Base-by-base conservation (phyloP, 177 flowering plant species). In the Vitis hybrid region DNA sequence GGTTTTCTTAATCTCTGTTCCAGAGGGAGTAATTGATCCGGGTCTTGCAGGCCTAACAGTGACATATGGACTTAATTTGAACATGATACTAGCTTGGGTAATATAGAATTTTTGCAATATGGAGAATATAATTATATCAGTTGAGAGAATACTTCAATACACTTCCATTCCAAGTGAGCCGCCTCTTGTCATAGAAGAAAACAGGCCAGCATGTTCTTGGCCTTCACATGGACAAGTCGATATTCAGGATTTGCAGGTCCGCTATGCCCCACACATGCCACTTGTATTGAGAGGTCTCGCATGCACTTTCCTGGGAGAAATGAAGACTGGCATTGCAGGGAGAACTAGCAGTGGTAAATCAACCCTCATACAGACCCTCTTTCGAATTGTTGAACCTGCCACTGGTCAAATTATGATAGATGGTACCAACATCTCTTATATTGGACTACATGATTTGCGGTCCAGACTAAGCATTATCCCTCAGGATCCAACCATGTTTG, bases 321-420 rank as follows among this genome's bases (percentile, higher is more conserved):
- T 69, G 81, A 91, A 85, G 74, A 85, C 89, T 60, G 97, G 97
- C 15, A 87, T 91, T 70, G 93, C 87, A 11, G 97, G 97, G 15
- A 81, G 97, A 73, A 90, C 97, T 8, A 95, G 97, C 31, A 85
- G 95, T 80, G 97, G 97, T 7, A 92, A 90, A 79, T 82, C 95
- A 22, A 92, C 97, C 66, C 90, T 92, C 29, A 86, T 92, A 59
- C 91, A 89, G 64, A 74, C 93, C 20, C 85, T 92, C 50, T 92
- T 92, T 79, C 85, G 97, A 16, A 78, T 90, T 51, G 88, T 90
- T 12, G 97, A 92, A 14, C 95, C 97, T n/a, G 67, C 79, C 48
- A 79, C 73, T 65, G 97, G 97, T 49, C 76, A 73, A 12, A 86
- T 92, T 31, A 3, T 72, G 49, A 82, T 92, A 55, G 95, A 90